phyloP scores from a whole-genome alignment of 176 grass and related monocot species.

The Raddia guianensis region DNA sequence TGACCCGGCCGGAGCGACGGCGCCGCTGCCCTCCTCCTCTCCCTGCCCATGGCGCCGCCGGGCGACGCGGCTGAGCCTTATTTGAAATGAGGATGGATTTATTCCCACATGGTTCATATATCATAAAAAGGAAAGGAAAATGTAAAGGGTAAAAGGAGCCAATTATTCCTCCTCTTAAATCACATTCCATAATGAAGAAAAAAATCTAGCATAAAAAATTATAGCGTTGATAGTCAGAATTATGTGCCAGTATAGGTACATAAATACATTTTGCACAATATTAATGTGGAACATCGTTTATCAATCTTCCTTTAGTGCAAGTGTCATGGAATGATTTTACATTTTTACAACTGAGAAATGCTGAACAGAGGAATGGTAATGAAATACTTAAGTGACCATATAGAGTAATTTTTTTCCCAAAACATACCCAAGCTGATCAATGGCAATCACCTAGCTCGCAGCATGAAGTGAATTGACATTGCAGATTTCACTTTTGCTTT shows the following conservation, averaged over 20 bases:
- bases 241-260: background rate
- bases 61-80: no score
- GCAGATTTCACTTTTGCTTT: no score
- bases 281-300: background rate
- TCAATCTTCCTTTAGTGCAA: conserved; percentile 1
- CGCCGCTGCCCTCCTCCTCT: no score
- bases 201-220: background rate
- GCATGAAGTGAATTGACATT: no score
- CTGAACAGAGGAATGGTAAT: background rate
- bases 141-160: background rate
- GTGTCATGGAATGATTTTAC: background rate
- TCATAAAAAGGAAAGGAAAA: background rate
- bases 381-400: background rate
- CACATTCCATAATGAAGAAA: conserved; percentile 3
- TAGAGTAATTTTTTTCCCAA: background rate
- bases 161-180: background rate
- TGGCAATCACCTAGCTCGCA: conserved; percentile 88
- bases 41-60: no score
- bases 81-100: background rate
- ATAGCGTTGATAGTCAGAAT: background rate
- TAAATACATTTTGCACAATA: background rate
- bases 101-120: background rate
- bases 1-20: no score
- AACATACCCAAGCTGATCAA: conserved; percentile 95
- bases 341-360: conserved; percentile 10